Base-by-base conservation (phyloP, 2,329 filamentous ascomycete genomes). In the Fusarium continuum region DNA sequence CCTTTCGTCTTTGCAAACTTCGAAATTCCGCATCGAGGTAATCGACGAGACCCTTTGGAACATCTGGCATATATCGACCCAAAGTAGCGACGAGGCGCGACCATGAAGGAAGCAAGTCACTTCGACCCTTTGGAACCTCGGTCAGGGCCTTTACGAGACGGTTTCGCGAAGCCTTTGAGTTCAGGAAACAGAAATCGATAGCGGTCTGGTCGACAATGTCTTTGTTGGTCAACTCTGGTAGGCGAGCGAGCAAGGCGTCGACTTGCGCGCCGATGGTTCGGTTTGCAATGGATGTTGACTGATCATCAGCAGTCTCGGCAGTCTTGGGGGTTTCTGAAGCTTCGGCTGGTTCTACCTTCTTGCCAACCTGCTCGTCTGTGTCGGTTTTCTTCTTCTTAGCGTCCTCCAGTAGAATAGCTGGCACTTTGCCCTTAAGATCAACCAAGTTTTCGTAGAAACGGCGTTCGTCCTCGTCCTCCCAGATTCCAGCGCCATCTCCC, bases 261-360 rank as follows among this genome's bases (percentile, higher is more conserved):
- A 99, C 95, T 75, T 99, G 95, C 4, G 95, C 94, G 44, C 95
- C 95, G 56, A 98, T 95, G 4, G 93, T 97, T 79, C 97, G 98
- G 81, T 98, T 99, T 25, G 91, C 92, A 72, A 99, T 98, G 2
- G 93, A 87, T n/a, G 87, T 96, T 4, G 94, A 97, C 73, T 91
- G 89, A 62, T 97, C 94, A 45, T 97, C 93, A 7, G 79, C 77
- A 22, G 87, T 82, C 6, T 82, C 78, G 5, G 79, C 74, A 10
- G 79, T 64, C 72, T 89, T 91, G 4, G 79, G 63, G 1, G 79
- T 53, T 22, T 86, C 82, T 8, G 75, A 65, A 4, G 79, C 74
- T 35, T 88, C 86, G 7, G 76, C 58, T 8, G 77, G 76, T 13
- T 92, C 88, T 8, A 81, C 73, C 72, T 90, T 93, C 79, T 91